Evolutionary conservation across 768 basidiomycete species (phyloP), one percentile per base, ranked within the genome.

Genomic region (Phylloporus scabripes): DNA sequence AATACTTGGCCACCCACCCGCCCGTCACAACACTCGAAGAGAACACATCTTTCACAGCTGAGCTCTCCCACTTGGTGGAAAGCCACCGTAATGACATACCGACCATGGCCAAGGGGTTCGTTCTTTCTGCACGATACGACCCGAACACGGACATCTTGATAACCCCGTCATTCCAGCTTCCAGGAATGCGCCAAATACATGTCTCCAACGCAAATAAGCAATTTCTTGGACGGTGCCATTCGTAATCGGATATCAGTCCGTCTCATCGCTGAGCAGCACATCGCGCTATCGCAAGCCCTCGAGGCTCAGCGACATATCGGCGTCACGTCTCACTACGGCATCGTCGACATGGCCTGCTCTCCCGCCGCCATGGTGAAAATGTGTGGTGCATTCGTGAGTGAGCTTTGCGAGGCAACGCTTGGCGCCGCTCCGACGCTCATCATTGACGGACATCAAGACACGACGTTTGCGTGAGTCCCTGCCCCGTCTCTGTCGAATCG

Each of bases 251-350:
- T 93, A 48, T 89, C 88, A 33, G 81, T 93, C 24, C 83, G 92
- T 29, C 72, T 94, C 48, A 87, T 93, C 51, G 92, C 90, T 33
- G 92, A 94, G 64, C 92, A 94, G 59, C 92, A 94, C 63, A 87
- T 94, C 32, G 82, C 88, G 8, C 74, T 94, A 37, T 87, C 91
- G 1, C 81, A 80, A 48, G 83, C 82, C 1, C 62, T 91, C 50
- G 70, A 75, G 40, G 67, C 72, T 31, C 70, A 73, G 23, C 56
- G 62, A 21, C 53, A 59, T 14, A 18, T 53, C 1, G 58, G 51
- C 8, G 57, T 65, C 29, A 60, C 70, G 15, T 72, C 72, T 21
- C 73, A 81, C 57, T 73, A 83, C 20, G 92, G 92, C 21, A 76
- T 94, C 9, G 83, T 94, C 32, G 77, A 93, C 60, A 77, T 79